Evolutionary conservation across 192 early-diverging fungal species (phyloP).

Genomic region (Coemansia sp.): DNA sequence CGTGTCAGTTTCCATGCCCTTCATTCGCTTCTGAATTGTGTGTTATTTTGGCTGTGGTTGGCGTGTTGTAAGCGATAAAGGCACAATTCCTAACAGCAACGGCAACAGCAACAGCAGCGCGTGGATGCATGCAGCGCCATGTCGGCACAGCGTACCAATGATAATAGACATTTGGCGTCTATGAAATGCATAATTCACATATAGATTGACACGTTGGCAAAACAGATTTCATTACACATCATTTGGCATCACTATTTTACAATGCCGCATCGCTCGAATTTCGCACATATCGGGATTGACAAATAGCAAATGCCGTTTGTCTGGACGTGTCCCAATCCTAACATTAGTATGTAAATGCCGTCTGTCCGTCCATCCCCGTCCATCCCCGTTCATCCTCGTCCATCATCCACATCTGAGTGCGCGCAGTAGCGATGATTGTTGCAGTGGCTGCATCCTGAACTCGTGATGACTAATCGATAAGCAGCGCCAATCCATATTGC

Average conservation of each 20-base stretch:
- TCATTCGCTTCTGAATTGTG: not conserved
- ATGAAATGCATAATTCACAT: constrained; percentile 2
- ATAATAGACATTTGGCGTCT: not conserved
- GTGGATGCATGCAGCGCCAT: not conserved
- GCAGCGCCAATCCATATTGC: not conserved
- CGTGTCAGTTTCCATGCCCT: not conserved
- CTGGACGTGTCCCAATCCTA: no score
- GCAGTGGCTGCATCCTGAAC: not conserved
- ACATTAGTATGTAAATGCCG: not conserved
- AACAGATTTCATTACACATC: not conserved
- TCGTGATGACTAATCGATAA: not conserved
- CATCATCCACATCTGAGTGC: no score
- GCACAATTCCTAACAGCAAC: not conserved
- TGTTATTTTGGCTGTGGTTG: not conserved
- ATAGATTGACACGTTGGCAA: not conserved
- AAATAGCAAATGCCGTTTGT: not conserved
- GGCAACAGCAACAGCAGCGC: not conserved
- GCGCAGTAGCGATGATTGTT: not conserved
- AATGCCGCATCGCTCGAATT: not conserved
- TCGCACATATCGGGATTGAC: not conserved
- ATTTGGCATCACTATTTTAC: not conserved
- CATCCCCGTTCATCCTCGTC: not conserved
- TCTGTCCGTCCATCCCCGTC: not conserved
- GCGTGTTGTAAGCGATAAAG: not conserved
- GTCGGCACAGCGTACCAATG: not conserved